Evolutionary conservation across 169 alveolate genomes (phyloP).

Genomic region (Perkinsus chesapeaki): DNA sequence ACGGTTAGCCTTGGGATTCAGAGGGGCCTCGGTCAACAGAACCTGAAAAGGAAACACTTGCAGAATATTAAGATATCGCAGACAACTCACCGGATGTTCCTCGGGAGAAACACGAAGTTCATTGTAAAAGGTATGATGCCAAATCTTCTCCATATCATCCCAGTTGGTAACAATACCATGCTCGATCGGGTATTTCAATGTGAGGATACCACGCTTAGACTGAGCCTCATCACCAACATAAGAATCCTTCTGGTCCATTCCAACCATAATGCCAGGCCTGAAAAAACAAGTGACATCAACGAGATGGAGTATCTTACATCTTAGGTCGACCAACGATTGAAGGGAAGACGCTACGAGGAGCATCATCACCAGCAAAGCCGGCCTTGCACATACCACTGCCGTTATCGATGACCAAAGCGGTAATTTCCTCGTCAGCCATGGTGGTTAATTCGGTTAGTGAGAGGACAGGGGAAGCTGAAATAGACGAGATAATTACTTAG

Average conservation of each 20-base stretch:
- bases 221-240: slow-evolving; percentile 97
- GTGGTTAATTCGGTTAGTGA: slow-evolving; percentile 23
- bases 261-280: slow-evolving; percentile 82
- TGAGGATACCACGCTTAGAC: slow-evolving; percentile 88
- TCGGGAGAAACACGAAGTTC: slow-evolving; percentile 92
- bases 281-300: not conserved
- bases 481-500: not conserved
- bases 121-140: slow-evolving; percentile 95
- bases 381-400: slow-evolving; percentile 95
- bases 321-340: slow-evolving; percentile 82
- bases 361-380: slow-evolving; percentile 94
- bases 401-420: slow-evolving; percentile 88
- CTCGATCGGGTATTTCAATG: slow-evolving; percentile 89
- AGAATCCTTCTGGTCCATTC: slow-evolving; percentile 86
- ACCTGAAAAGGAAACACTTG: slow-evolving; percentile 13
- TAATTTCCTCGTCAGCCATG: slow-evolving; percentile 74
- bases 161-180: slow-evolving; percentile 95
- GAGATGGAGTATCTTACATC: not conserved
- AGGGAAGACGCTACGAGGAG: slow-evolving; percentile 91
- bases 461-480: slow-evolving; percentile 1
- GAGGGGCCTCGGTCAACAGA: slow-evolving; percentile 94
- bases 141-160: slow-evolving; percentile 97
- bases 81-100: slow-evolving; percentile 76
- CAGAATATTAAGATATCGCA: not conserved
- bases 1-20: slow-evolving; percentile 91